Evolutionary conservation across 2,329 filamentous ascomycete genomes (phyloP).

Genomic region (Monosporascus sp.): DNA sequence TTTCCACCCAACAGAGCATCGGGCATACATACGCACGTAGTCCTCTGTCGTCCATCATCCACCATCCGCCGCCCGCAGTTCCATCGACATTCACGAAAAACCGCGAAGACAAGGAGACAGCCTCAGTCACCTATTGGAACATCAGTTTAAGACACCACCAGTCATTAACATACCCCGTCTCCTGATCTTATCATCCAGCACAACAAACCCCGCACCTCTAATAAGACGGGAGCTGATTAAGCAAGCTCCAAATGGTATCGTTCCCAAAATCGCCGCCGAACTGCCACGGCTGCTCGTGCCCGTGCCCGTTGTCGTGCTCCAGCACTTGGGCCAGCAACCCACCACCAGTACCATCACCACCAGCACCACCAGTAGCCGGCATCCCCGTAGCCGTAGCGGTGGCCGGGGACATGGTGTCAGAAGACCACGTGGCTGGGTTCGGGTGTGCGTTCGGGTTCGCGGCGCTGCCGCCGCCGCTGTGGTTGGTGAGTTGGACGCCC

Average conservation of each 20-base stretch:
- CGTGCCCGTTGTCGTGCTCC: constrained; percentile 1
- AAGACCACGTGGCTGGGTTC: not conserved
- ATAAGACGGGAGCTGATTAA: constrained; percentile 43
- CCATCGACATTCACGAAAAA: too few relatives aligned
- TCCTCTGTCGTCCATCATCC: too few relatives aligned
- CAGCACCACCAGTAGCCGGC: not conserved
- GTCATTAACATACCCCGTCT: too few relatives aligned
- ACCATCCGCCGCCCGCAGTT: too few relatives aligned
- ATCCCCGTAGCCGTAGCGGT: not conserved
- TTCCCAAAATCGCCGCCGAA: constrained; percentile 51
- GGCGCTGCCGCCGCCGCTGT: not conserved
- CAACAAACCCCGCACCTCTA: not conserved
- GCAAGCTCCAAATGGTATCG: constrained; percentile 51
- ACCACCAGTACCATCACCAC: not conserved
- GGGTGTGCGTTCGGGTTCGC: not conserved
- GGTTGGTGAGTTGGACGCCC: constrained; percentile 25
- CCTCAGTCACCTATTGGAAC: too few relatives aligned
- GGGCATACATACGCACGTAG: too few relatives aligned
- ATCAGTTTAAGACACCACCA: too few relatives aligned
- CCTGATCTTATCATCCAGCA: too few relatives aligned
- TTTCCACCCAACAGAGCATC: too few relatives aligned
- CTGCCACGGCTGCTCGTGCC: constrained; percentile 35
- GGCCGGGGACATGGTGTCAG: not conserved
- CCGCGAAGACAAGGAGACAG: too few relatives aligned
- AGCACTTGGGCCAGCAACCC: not conserved